Conservation (phyloP, 208 protist genomes). For the Wallacemonas sp. region DNA sequence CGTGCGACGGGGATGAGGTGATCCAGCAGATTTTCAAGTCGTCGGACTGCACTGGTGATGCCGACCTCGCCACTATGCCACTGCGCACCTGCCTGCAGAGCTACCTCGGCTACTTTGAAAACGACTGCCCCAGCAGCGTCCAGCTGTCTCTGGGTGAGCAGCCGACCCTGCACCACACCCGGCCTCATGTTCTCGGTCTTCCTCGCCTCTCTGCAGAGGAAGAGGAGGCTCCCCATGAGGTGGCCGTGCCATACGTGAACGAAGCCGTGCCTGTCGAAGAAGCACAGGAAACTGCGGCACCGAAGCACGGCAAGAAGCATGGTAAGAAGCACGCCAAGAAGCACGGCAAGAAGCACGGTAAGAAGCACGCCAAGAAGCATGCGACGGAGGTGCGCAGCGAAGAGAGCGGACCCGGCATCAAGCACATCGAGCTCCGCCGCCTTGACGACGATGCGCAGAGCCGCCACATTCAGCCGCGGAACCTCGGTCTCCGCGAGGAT, state of each 20-base stretch:
- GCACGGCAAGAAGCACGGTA: neutral
- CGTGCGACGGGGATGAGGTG: constrained; percentile 28
- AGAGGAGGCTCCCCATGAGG: too few species aligned
- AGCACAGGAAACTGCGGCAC: too few species aligned
- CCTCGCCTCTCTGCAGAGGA: neutral
- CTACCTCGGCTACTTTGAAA: constrained; percentile 51
- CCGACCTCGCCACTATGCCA: constrained; percentile 26
- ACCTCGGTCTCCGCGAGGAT: too few species aligned
- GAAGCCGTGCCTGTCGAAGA: too few species aligned
- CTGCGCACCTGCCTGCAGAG: constrained; percentile 44
- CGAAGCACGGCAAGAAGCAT: constrained; percentile 27
- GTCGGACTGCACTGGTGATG: constrained; percentile 30
- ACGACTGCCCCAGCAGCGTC: constrained; percentile 27
- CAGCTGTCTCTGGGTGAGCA: neutral
- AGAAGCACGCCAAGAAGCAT: constrained; percentile 9
- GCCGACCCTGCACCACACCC: neutral
- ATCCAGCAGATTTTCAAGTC: constrained; percentile 26
- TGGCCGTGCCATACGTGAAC: too few species aligned
- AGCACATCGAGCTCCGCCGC: constrained; percentile 63
- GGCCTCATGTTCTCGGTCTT: constrained; percentile 1
- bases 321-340: constrained; percentile 26
- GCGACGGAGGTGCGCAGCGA: constrained; percentile 38
- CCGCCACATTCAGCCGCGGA: too few species aligned
- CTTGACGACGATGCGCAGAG: constrained; percentile 1
- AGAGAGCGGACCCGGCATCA: constrained; percentile 62